phyloP scores from a whole-genome alignment of 148 eudicot genomes.

The Camellia granthamiana region DNA sequence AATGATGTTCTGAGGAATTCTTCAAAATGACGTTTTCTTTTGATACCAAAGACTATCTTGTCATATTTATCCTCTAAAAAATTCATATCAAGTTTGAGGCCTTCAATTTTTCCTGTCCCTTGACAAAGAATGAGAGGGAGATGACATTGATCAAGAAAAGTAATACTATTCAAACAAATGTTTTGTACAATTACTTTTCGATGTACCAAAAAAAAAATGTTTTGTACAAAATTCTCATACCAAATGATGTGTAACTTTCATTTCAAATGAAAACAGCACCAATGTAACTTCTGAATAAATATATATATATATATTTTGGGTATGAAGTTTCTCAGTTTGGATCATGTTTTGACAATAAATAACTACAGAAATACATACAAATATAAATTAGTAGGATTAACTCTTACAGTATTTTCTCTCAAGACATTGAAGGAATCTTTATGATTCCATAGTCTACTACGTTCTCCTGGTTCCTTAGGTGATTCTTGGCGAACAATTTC shows the following conservation, averaged over 20 bases:
- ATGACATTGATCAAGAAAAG: background rate
- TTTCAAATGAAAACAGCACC: too few species aligned
- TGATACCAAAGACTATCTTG: background rate
- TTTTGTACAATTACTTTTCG: too few species aligned
- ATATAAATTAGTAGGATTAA: background rate
- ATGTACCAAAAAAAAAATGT: too few species aligned
- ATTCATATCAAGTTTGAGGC: background rate
- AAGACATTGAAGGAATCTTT: constrained; percentile 14
- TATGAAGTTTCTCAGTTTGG: too few species aligned
- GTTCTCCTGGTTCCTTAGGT: background rate
- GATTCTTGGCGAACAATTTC: constrained; percentile 11
- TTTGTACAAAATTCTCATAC: too few species aligned
- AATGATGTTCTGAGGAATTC: background rate
- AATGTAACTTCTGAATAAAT: too few species aligned
- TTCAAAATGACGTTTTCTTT: background rate
- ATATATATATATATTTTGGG: too few species aligned
- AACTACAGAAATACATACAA: too few species aligned
- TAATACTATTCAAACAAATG: background rate
- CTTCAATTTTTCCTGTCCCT: background rate
- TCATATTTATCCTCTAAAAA: background rate
- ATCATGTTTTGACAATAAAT: too few species aligned
- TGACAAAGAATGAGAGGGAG: background rate
- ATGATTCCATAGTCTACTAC: background rate
- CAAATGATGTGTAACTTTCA: too few species aligned
- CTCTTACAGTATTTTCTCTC: constrained; percentile 5